Conservation (phyloP, 225 moss, liverwort and hornwort species). For the Bryum argenteum region DNA sequence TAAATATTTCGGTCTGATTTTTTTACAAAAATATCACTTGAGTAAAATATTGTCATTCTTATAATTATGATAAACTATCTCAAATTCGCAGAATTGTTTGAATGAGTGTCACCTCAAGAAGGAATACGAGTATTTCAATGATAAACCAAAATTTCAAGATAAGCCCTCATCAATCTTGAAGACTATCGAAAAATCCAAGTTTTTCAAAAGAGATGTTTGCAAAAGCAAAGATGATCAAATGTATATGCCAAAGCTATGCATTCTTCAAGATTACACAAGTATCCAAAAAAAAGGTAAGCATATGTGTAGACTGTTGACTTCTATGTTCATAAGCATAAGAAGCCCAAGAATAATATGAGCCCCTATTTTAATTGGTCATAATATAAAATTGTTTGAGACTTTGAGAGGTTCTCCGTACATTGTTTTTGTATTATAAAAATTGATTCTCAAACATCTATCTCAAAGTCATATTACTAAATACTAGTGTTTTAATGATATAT, state of each 20-base stretch:
- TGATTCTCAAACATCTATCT: too few relatives aligned
- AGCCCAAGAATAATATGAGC: fast-evolving
- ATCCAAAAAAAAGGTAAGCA: conserved; percentile 45
- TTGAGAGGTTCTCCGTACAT: too few relatives aligned
- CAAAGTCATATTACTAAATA: too few relatives aligned
- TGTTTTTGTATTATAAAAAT: too few relatives aligned
- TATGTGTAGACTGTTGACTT: background rate
- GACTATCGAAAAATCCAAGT: background rate
- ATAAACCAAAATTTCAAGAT: background rate
- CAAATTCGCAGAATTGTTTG: background rate
- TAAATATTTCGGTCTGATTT: too few relatives aligned
- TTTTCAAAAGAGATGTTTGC: background rate
- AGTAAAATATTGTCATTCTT: too few relatives aligned
- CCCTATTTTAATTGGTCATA: background rate
- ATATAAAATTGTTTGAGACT: too few relatives aligned
- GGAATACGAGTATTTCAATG: background rate
- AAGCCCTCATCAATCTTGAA: background rate
- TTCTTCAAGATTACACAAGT: conserved; percentile 39
- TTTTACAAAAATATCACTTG: too few relatives aligned
- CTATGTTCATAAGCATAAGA: background rate
- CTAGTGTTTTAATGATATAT: too few relatives aligned
- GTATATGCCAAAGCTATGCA: conserved; percentile 40
- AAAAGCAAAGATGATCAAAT: conserved; percentile 31
- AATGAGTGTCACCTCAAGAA: background rate
- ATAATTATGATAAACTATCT: background rate